A percentile compares a stretch with the other conserved stretches of the same genome.
Evolutionary conservation across 2,329 filamentous ascomycete genomes (phyloP).

Genomic region (Diaporthe sp.): DNA sequence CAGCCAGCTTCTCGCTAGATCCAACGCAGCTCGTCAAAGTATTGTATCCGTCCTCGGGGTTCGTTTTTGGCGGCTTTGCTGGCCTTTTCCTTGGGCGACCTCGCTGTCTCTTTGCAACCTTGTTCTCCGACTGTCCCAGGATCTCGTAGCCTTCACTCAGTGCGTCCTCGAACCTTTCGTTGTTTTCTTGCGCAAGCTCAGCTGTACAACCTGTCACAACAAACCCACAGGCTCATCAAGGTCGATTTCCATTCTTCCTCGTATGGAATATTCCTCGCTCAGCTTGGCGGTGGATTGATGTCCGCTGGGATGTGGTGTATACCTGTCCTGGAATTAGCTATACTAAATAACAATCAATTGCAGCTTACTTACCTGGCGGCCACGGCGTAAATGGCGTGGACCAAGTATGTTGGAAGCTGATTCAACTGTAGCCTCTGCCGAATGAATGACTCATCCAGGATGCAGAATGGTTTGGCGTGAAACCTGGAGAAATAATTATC

Average conservation of each 20-base stretch:
- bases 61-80: no score
- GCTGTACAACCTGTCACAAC: no score
- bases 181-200: no score
- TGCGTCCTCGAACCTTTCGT: no score
- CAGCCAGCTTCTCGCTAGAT: no score
- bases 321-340: slow-evolving; percentile 59
- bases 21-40: no score
- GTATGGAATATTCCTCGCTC: slow-evolving; percentile 78
- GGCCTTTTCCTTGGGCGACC: no score
- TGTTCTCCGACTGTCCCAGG: no score
- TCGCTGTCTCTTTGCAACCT: no score
- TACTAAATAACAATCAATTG: slow-evolving; percentile 19
- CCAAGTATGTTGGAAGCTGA: slow-evolving; percentile 68
- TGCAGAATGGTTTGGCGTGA: slow-evolving; percentile 84
- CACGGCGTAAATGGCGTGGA: slow-evolving; percentile 69
- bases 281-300: slow-evolving; percentile 74
- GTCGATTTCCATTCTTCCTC: slow-evolving; percentile 76
- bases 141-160: no score
- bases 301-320: slow-evolving; percentile 74
- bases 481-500: slow-evolving; percentile 84
- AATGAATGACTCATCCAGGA: slow-evolving; percentile 81
- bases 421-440: slow-evolving; percentile 77
- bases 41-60: no score
- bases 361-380: slow-evolving; percentile 65
- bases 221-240: slow-evolving; percentile 87